Conservation (phyloP, 441 rosid genomes). For the Populus hybrid region DNA sequence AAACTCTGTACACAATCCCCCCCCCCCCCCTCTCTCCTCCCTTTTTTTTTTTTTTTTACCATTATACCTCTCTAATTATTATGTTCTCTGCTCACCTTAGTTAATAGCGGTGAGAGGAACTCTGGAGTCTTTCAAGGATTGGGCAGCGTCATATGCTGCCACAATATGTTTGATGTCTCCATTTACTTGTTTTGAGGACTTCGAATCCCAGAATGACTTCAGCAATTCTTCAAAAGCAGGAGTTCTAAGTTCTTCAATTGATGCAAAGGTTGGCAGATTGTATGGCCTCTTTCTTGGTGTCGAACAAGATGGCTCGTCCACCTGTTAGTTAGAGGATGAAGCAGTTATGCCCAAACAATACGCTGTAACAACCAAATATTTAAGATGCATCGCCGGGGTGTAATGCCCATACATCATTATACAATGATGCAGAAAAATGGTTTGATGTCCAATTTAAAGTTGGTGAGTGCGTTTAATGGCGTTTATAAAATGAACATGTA, state of each 20-base stretch:
- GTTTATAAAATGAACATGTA: neutral
- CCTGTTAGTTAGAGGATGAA: constrained; percentile 35
- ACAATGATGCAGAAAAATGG: neutral
- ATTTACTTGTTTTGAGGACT: constrained; percentile 55
- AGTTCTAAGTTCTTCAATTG: constrained; percentile 88
- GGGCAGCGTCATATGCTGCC: constrained; percentile 55
- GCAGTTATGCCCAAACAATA: neutral
- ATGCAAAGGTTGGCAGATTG: constrained; percentile 67
- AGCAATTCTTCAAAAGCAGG: constrained; percentile 82
- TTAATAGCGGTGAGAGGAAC: constrained; percentile 90
- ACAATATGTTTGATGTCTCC: constrained; percentile 66
- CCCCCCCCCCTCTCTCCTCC: neutral
- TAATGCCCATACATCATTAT: too few species aligned
- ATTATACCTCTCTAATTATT: constrained; percentile 9
- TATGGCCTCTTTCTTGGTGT: constrained; percentile 80
- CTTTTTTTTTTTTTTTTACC: neutral
- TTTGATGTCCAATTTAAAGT: neutral
- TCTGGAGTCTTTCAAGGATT: constrained; percentile 69
- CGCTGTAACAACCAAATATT: too few species aligned
- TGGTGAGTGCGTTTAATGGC: too few species aligned
- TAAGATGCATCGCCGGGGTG: too few species aligned
- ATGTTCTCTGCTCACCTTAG: constrained; percentile 25
- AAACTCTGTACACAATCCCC: constrained; percentile 31
- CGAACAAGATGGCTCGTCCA: constrained; percentile 91
- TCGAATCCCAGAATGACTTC: constrained; percentile 68